Percentiles rank a stretch among this genome's conserved stretches.
Conservation (phyloP, 345 rosid genomes). For the Hibiscus trionum region DNA sequence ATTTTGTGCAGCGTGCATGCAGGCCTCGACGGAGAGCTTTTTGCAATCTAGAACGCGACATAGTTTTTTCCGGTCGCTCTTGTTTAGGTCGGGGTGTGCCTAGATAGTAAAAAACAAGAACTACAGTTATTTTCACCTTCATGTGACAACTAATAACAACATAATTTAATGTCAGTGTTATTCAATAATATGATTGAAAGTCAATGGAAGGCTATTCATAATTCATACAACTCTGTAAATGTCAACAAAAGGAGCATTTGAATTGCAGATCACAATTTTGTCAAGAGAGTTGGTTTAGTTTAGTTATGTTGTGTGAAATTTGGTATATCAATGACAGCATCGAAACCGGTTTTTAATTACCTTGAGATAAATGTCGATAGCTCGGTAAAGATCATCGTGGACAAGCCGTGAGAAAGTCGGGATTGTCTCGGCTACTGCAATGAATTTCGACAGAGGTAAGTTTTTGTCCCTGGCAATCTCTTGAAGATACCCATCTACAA, state of each 20-base stretch:
- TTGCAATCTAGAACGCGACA: constrained; percentile 87
- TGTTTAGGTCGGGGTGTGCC: constrained; percentile 81
- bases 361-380: constrained; percentile 96
- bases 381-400: constrained; percentile 89
- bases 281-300: constrained; percentile 43
- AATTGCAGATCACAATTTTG: neutral
- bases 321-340: neutral
- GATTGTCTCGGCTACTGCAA: constrained; percentile 59
- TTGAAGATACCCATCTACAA: constrained; percentile 78
- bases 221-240: neutral
- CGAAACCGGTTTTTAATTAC: constrained; percentile 32
- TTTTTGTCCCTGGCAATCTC: constrained; percentile 69
- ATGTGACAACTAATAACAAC: neutral
- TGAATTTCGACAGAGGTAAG: constrained; percentile 75
- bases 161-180: neutral
- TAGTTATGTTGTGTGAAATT: constrained; percentile 18
- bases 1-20: constrained; percentile 97
- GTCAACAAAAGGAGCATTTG: constrained; percentile 5
- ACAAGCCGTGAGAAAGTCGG: constrained; percentile 80
- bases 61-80: constrained; percentile 74
- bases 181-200: neutral
- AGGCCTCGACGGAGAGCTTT: constrained; percentile 88
- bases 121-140: neutral
- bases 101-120: constrained; percentile 15
- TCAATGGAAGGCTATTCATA: constrained; percentile 5